phyloP scores from a whole-genome alignment of 371 early-diverging fungal species.

The Nosema muscidifuracis region DNA sequence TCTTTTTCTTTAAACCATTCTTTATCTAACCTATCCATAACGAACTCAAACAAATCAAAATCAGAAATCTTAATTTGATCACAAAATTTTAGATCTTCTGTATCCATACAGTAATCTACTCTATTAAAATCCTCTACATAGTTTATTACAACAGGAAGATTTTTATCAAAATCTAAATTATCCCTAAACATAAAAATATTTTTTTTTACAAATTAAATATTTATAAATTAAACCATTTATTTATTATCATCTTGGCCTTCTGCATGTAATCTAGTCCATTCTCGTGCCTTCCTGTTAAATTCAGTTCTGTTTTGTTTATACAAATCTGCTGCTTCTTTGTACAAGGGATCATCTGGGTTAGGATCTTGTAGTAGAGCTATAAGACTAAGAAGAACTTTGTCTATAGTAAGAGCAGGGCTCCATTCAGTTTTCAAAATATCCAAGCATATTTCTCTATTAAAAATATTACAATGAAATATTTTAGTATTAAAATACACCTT shows the following conservation, averaged over 20 bases:
- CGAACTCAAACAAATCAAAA: slow-evolving; percentile 42
- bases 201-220: not conserved
- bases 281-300: slow-evolving; percentile 71
- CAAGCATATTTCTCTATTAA: slow-evolving; percentile 78
- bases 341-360: slow-evolving; percentile 95
- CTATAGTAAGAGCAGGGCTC: slow-evolving; percentile 93
- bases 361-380: slow-evolving; percentile 89
- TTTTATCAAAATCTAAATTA: not conserved
- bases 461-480: slow-evolving; percentile 92
- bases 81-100: slow-evolving; percentile 14
- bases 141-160: slow-evolving; percentile 10
- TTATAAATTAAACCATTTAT: not conserved
- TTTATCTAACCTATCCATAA: slow-evolving; percentile 60
- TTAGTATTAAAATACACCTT: slow-evolving; percentile 81
- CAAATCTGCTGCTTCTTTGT: slow-evolving; percentile 76
- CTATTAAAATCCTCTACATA: not conserved
- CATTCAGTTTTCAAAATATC: slow-evolving; percentile 97
- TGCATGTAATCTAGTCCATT: slow-evolving; percentile 71
- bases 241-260: slow-evolving; percentile 14
- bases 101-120: slow-evolving; percentile 22
- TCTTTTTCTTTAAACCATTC: slow-evolving; percentile 52
- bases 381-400: slow-evolving; percentile 83
- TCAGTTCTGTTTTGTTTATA: slow-evolving; percentile 69
- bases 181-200: slow-evolving; percentile 3
- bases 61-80: not conserved